These are phyloP conservation scores for Schrenkiella parvula DNA, from an alignment of 345 rosid genomes.

Conservation along the genomic window DNA sequence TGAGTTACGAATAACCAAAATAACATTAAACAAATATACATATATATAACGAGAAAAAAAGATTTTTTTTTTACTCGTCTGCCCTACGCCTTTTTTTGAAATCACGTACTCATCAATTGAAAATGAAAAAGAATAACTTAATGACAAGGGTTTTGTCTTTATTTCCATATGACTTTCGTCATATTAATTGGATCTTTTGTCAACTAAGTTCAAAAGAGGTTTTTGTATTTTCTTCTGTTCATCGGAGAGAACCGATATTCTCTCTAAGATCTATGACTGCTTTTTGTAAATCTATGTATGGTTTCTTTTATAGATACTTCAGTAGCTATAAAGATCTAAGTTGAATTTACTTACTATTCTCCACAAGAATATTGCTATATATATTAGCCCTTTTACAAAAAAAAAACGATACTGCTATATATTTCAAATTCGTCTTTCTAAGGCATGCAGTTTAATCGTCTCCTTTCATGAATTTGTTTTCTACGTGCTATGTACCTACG, in stretches of 20 bases:
- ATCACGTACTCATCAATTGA: conserved; percentile 2
- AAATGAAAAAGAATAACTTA: conserved; percentile 16
- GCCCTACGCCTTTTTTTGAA: conserved; percentile 27
- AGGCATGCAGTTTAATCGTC: background rate
- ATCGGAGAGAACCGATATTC: background rate
- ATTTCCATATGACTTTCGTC: conserved; percentile 15
- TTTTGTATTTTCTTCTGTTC: conserved; percentile 11
- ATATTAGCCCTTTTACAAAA: too few species aligned
- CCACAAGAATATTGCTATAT: too few species aligned
- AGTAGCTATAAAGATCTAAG: too few species aligned
- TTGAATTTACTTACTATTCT: too few species aligned
- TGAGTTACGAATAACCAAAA: background rate
- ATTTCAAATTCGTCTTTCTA: background rate
- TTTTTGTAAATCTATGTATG: background rate
- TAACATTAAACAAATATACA: background rate
- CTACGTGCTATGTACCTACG: background rate
- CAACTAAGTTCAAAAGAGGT: background rate
- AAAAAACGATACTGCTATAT: background rate
- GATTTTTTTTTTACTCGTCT: conserved; percentile 11
- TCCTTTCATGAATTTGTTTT: background rate
- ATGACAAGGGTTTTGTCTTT: conserved; percentile 30
- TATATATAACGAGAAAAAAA: background rate
- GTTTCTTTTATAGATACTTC: background rate
- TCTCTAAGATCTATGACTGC: background rate
- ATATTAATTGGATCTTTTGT: conserved; percentile 9